Conservation (phyloP, 345 rosid species). For the Trapa bicornis region DNA sequence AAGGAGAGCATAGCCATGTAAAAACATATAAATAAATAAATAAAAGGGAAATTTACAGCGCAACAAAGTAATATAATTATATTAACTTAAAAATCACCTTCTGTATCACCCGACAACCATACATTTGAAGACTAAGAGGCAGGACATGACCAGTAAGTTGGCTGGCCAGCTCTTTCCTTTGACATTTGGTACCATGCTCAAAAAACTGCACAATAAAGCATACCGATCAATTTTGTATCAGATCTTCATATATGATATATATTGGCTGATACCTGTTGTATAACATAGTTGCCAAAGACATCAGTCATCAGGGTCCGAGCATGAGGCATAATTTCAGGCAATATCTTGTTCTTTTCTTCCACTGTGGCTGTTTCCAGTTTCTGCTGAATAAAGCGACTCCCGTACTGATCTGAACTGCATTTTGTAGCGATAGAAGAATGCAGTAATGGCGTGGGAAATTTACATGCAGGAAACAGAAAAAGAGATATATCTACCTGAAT, state of each 20-base stretch:
- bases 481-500: conserved; percentile 49
- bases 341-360: conserved; percentile 70
- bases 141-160: conserved; percentile 76
- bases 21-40: not conserved
- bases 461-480: conserved; percentile 8
- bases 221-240: not conserved
- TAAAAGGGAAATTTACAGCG: not conserved
- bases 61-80: not conserved
- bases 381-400: conserved; percentile 98
- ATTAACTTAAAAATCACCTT: conserved; percentile 37
- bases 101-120: conserved; percentile 98
- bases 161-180: conserved; percentile 68
- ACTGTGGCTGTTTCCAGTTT: conserved; percentile 66
- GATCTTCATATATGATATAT: conserved; percentile 1
- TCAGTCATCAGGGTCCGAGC: conserved; percentile 92
- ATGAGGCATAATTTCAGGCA: conserved; percentile 69
- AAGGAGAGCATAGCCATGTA: not conserved
- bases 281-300: conserved; percentile 94
- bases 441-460: not conserved
- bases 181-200: conserved; percentile 73
- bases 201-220: conserved; percentile 53
- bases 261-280: conserved; percentile 50
- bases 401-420: conserved; percentile 87
- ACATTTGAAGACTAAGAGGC: conserved; percentile 91
- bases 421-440: not conserved